Conservation (phyloP, 345 rosid genomes). For the Acer yangbiense region DNA sequence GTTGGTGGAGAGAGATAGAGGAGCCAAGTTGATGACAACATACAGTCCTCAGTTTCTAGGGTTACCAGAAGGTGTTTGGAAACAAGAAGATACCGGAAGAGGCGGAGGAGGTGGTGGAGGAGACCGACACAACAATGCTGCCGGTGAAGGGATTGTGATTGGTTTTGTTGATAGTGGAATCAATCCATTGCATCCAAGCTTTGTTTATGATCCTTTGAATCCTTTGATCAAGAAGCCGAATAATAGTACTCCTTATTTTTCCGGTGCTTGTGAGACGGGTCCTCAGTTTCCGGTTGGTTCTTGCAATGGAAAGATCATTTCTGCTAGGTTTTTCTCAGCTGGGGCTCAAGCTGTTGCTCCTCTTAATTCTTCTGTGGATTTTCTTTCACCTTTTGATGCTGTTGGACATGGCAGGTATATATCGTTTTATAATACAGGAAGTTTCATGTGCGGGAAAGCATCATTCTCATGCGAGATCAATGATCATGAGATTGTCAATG, state of each 20-base stretch:
- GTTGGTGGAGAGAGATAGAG: conserved; percentile 76
- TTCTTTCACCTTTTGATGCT: conserved; percentile 79
- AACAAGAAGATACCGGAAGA: conserved; percentile 35
- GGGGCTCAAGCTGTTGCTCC: conserved; percentile 65
- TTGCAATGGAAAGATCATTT: conserved; percentile 79
- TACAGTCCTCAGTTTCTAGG: conserved; percentile 76
- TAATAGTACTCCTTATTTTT: conserved; percentile 52
- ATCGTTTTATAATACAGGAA: no score
- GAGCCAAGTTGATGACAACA: conserved; percentile 82
- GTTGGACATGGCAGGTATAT: conserved; percentile 84
- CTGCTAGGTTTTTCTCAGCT: conserved; percentile 81
- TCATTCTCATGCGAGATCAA: no score
- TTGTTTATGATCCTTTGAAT: conserved; percentile 40
- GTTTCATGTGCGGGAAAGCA: no score
- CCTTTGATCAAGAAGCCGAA: conserved; percentile 34
- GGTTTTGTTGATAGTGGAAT: conserved; percentile 87
- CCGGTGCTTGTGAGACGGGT: conserved; percentile 75
- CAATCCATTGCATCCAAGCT: conserved; percentile 76
- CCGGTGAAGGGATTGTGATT: conserved; percentile 75
- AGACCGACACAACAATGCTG: conserved; percentile 20
- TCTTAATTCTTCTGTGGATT: conserved; percentile 66
- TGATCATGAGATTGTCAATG: no score
- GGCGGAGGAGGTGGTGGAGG: conserved; percentile 36
- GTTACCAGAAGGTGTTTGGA: conserved; percentile 55
- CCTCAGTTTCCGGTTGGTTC: conserved; percentile 54